Conservation (phyloP, 129 eudicot genomes). For the Tagetes patula region DNA sequence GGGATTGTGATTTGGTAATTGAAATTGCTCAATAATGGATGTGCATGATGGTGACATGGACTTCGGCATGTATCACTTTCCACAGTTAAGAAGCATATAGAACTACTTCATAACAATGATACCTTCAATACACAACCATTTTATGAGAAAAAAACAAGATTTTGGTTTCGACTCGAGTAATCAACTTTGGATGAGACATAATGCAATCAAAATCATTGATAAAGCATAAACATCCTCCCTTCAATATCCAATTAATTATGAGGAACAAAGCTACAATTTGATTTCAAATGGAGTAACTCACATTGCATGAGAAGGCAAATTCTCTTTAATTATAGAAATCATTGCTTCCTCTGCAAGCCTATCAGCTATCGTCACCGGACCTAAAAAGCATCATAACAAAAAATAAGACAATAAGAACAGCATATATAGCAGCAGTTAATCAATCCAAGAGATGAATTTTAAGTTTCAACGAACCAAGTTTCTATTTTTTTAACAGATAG, state of each 20-base stretch:
- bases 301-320: slow-evolving; percentile 88
- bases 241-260: neutral
- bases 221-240: neutral
- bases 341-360: slow-evolving; percentile 86
- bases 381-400: slow-evolving; percentile 32
- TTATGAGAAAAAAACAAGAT: slow-evolving; percentile 4
- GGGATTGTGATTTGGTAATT: no score
- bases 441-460: slow-evolving; percentile 5
- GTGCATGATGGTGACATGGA: no score
- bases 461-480: neutral
- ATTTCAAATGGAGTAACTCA: slow-evolving; percentile 36
- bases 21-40: no score
- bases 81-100: neutral
- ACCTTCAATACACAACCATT: neutral
- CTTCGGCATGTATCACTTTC: neutral
- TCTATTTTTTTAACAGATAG: neutral
- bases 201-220: slow-evolving; percentile 45
- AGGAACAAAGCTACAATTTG: neutral
- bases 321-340: slow-evolving; percentile 55
- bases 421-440: neutral
- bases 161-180: neutral
- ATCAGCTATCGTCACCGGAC: slow-evolving; percentile 98
- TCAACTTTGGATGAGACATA: slow-evolving; percentile 54
- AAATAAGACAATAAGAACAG: neutral
- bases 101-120: neutral